Percentiles rank a stretch among this genome's conserved stretches.
Evolutionary conservation across 345 rosid species (phyloP).

Genomic region (Sisymbrium irio): DNA sequence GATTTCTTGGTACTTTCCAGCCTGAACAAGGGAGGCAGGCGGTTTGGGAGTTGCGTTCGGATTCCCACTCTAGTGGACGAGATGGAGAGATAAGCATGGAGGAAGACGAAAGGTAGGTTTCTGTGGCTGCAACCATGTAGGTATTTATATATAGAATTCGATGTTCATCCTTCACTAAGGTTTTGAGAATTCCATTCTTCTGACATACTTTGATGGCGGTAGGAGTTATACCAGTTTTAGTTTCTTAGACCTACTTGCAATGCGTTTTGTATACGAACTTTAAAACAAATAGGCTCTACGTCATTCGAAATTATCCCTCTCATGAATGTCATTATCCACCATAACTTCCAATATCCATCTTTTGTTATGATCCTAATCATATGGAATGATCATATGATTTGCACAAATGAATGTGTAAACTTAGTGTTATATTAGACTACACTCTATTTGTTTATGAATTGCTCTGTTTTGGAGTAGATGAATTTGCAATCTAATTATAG

Average conservation of each 20-base stretch:
- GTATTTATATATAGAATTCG: not conserved
- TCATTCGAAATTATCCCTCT: not conserved
- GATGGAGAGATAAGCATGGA: conserved; percentile 56
- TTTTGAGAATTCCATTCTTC: not conserved
- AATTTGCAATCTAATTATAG: not conserved
- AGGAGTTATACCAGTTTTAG: not conserved
- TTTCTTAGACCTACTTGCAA: not conserved
- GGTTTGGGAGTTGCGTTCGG: conserved; percentile 76
- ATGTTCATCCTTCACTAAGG: not conserved
- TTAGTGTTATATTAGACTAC: not conserved
- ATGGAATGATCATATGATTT: not conserved
- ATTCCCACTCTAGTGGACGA: conserved; percentile 50
- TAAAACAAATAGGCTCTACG: not conserved
- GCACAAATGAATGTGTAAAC: not conserved
- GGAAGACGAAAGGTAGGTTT: conserved; percentile 65
- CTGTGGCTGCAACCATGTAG: conserved; percentile 26
- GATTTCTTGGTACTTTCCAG: conserved; percentile 91
- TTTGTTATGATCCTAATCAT: conserved; percentile 4
- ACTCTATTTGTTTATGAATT: conserved; percentile 5
- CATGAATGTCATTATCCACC: conserved; percentile 2
- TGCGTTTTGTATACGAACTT: conserved; percentile 5
- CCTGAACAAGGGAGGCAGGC: conserved; percentile 73
- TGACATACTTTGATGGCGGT: not conserved
- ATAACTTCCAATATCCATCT: not conserved
- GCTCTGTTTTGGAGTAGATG: not conserved